Evolutionary conservation across 179 eudicot species (phyloP), one percentile per base, ranked within the genome.

Genomic region (Amaranthus tricolor): DNA sequence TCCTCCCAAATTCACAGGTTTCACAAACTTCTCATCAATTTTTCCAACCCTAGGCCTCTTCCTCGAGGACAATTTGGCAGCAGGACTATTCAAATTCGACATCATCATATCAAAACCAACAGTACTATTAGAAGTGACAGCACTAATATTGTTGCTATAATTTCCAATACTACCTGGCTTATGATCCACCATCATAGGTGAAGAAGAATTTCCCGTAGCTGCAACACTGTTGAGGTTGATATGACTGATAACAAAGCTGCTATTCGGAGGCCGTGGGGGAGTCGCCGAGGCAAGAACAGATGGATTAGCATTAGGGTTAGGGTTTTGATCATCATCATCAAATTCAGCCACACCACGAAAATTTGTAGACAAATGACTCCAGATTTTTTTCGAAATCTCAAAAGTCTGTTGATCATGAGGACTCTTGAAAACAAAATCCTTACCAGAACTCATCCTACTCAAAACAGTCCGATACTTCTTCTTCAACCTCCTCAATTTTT

Each of bases 281-380:
- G 77, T 67, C 4, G 59, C 77, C 1, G 76, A 15, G 0, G 72
- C 73, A 59, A 78, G 17, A 43, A 58, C 60, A 24, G 65, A 53
- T 16, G 7, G 20, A 45, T 20, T 57, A 44, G 67, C 19, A 15
- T 65, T 75, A 75, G 57, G 60, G 57, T 75, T 79, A 31, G 60
- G 78, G 62, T 75, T 86, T 58, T 82, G 84, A 62, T 91, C 91
- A 0, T 89, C 93, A 16, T 89, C 93, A 24, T 91, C 95, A 15
- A 82, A 74, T 51, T 79, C 82, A 51, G 68, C 52, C 7, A 61
- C 73, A 16, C 73, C 65, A 0, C 78, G 66, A 19, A 48, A 71
- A 19, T 54, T 66, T 24, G 64, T 12, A 0, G 84, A 40, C 62
- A 74, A 70, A 77, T 76, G 76, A 43, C 83, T 82, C 99, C 99